A percentile compares a stretch with the other conserved stretches of the same genome.
These are phyloP conservation scores for Cercospora sp. DNA, from an alignment of 2,329 filamentous ascomycete species.

Conservation along the genomic window DNA sequence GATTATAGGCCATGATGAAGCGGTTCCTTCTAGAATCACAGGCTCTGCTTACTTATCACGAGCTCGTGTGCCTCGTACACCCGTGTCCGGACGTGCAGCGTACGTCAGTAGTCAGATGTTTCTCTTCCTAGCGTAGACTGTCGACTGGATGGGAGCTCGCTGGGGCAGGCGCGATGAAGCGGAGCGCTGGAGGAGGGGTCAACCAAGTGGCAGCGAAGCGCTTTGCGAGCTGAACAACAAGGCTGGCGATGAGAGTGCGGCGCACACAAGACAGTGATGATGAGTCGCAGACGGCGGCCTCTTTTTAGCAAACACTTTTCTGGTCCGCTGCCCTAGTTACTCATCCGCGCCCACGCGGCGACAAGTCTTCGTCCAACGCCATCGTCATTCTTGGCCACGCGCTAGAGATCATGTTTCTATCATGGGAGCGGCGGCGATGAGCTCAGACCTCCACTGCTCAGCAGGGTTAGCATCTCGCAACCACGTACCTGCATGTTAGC, in stretches of 20 bases:
- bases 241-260: not conserved
- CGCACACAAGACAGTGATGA: not conserved
- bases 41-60: not conserved
- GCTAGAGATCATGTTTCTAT: slow-evolving; percentile 1
- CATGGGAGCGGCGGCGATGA: slow-evolving; percentile 4
- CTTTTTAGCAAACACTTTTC: slow-evolving; percentile 4
- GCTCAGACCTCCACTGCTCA: slow-evolving; percentile 4
- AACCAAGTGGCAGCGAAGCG: not conserved
- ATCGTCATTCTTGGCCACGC: slow-evolving; percentile 6
- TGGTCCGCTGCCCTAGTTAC: not conserved
- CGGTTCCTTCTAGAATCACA: slow-evolving; percentile 12
- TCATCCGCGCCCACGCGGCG: slow-evolving; percentile 4
- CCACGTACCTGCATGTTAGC: slow-evolving; percentile 7
- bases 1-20: slow-evolving; percentile 82
- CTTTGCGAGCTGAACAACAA: slow-evolving; percentile 3
- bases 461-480: not conserved
- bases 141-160: not conserved
- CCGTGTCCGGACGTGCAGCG: not conserved
- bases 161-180: not conserved
- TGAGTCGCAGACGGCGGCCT: slow-evolving; percentile 4
- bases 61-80: not conserved
- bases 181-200: not conserved
- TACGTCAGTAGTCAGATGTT: slow-evolving; percentile 8
- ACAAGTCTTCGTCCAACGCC: not conserved
- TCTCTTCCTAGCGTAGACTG: not conserved